Conservation (phyloP, 768 basidiomycete species). For the Rhodotorula kratochvilovae region DNA sequence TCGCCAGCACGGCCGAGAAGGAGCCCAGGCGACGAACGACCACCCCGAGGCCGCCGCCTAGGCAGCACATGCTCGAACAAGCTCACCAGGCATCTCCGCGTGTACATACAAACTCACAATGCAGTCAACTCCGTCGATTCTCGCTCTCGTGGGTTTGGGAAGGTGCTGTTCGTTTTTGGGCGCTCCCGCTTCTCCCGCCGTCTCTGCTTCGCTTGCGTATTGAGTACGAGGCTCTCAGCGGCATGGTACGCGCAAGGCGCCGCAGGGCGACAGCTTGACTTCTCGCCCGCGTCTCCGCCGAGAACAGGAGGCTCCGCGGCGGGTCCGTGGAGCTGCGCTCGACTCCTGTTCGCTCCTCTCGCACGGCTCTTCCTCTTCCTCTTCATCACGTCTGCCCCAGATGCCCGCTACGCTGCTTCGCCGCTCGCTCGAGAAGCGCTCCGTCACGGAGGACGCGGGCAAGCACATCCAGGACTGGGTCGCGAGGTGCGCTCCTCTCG, state of each 20-base stretch:
- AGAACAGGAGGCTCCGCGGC: neutral
- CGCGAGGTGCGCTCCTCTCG: neutral
- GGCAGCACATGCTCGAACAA: too few relatives aligned
- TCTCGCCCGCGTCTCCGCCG: too few relatives aligned
- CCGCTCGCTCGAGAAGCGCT: neutral
- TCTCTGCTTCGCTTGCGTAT: too few relatives aligned
- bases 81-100: neutral
- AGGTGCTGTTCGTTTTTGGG: too few relatives aligned
- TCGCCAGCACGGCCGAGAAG: neutral
- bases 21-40: neutral
- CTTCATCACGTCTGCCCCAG: neutral
- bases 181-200: too few relatives aligned
- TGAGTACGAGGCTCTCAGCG: too few relatives aligned
- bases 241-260: too few relatives aligned
- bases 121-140: neutral
- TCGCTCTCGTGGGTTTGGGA: neutral
- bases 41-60: neutral
- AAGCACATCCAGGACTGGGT: neutral
- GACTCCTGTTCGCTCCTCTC: neutral
- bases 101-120: neutral
- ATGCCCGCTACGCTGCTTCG: neutral
- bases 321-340: neutral
- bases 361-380: neutral
- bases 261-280: neutral
- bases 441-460: neutral